Base-by-base conservation (phyloP, 306 rosid species). In the Phaseolus lunatus region DNA sequence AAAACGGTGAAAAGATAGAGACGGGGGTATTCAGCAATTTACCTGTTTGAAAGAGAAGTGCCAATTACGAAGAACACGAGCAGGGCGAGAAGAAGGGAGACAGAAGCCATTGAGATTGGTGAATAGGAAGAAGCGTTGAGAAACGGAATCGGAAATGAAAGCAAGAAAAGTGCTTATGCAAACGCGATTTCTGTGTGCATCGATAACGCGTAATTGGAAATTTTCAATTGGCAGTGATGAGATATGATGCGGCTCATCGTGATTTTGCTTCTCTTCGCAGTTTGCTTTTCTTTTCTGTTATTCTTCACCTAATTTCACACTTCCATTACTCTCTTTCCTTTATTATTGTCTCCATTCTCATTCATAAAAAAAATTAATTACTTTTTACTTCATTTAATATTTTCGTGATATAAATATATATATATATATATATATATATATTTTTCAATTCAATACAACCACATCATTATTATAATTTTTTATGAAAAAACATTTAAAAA, bases 31-130 rank as follows among this genome's bases (percentile, higher is more conserved):
- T 73, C 9, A 9, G 49, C 10, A 62, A 63, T 72, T 41, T 59
- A 92, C 96, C 83, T 81, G 56, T 80, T 64, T 11, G 85, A 80
- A 29, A 85, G 83, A 35, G 79, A 78, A 78, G 70, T 39, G 26
- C 41, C 9, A 26, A 78, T 74, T 2, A 78, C 13, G 44, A 57
- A 78, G 72, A 80, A 54, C 0, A 44, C 5, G 59, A 29, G 56
- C 0, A 80, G 69, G 45, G 61, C 7, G 74, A 64, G 69, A 20
- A 53, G 68, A 53, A 65, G 43, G 58, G 78, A 50, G 47, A 50
- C 43, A n/a, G 83, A 43, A 33, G 79, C 49, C 83, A 80, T 80
- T 44, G 70, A 24, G 70, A 61, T 27, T 29, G 67, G 43, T 61
- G 12, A 48, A 31, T 2, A 5, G 2, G 26, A 61, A 29, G 37